These are phyloP conservation scores for Vitis rotundifolia DNA, from an alignment of 164 flowering plant genomes.

Conservation along the genomic window DNA sequence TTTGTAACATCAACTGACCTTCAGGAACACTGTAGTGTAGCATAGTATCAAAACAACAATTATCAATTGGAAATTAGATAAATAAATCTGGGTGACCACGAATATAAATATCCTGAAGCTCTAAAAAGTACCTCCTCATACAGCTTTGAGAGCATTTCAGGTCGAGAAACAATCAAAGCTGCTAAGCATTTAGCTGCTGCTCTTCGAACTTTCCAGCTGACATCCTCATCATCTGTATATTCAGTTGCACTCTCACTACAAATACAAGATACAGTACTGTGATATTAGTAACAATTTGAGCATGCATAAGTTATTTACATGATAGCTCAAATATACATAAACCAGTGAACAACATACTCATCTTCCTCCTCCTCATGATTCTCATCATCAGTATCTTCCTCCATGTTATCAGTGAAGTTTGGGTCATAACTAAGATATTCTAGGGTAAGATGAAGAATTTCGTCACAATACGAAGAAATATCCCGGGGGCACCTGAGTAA, in stretches of 20 bases:
- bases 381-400: conserved; percentile 95
- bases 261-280: not conserved
- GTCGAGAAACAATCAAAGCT: conserved; percentile 96
- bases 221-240: conserved; percentile 98
- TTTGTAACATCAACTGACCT: too few species aligned
- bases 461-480: conserved; percentile 78
- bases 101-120: too few species aligned
- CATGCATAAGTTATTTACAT: not conserved
- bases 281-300: not conserved
- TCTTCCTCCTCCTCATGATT: conserved; percentile 87
- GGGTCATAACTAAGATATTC: conserved; percentile 96
- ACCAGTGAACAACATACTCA: conserved; percentile 59
- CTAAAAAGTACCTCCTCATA: conserved; percentile 64
- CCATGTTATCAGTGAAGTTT: conserved; percentile 97
- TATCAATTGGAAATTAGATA: too few species aligned
- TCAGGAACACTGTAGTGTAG: too few species aligned
- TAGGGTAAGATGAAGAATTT: conserved; percentile 76
- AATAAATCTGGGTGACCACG: too few species aligned
- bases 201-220: conserved; percentile 98
- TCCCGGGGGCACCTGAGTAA: conserved; percentile 93
- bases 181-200: conserved; percentile 97
- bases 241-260: conserved; percentile 93
- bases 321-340: not conserved
- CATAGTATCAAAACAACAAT: too few species aligned
- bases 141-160: conserved; percentile 87